phyloP scores from a whole-genome alignment of 768 basidiomycete species.

The Lactarius indigo region DNA sequence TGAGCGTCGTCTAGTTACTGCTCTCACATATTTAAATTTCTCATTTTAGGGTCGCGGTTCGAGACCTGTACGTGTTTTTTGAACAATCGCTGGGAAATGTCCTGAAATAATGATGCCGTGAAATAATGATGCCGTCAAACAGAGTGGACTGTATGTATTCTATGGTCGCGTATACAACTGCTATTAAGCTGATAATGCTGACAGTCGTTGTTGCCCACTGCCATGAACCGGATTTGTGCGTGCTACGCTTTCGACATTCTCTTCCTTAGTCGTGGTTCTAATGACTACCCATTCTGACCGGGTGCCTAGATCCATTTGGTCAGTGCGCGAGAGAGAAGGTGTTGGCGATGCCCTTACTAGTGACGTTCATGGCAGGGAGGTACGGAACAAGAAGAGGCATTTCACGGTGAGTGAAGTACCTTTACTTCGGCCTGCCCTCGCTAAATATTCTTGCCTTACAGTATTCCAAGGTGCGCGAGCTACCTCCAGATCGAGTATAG shows the following conservation, averaged over 20 bases:
- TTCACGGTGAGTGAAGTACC: conserved; percentile 59
- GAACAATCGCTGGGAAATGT: not conserved
- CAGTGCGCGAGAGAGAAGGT: conserved; percentile 34
- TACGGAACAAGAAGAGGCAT: conserved; percentile 77
- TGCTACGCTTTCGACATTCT: conserved; percentile 10
- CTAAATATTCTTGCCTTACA: conserved; percentile 28
- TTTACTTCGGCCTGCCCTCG: not conserved
- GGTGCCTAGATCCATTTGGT: conserved; percentile 76
- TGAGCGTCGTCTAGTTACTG: not conserved
- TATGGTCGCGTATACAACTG: not conserved
- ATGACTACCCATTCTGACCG: conserved; percentile 11
- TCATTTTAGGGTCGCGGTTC: conserved; percentile 32
- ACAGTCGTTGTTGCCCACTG: conserved; percentile 70
- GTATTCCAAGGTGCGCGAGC: conserved; percentile 70
- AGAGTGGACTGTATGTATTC: conserved; percentile 43
- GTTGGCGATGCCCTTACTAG: conserved; percentile 21
- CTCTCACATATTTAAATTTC: not conserved
- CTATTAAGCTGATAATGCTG: not conserved
- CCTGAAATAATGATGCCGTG: conserved; percentile 29
- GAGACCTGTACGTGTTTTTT: conserved; percentile 58
- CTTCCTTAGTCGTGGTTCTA: conserved; percentile 5
- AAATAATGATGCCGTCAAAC: conserved; percentile 52
- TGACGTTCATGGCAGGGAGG: conserved; percentile 61
- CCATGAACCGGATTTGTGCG: conserved; percentile 78
- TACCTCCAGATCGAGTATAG: not conserved